Base-by-base conservation (phyloP, 768 basidiomycete species). In the Favolaschia claudopus region DNA sequence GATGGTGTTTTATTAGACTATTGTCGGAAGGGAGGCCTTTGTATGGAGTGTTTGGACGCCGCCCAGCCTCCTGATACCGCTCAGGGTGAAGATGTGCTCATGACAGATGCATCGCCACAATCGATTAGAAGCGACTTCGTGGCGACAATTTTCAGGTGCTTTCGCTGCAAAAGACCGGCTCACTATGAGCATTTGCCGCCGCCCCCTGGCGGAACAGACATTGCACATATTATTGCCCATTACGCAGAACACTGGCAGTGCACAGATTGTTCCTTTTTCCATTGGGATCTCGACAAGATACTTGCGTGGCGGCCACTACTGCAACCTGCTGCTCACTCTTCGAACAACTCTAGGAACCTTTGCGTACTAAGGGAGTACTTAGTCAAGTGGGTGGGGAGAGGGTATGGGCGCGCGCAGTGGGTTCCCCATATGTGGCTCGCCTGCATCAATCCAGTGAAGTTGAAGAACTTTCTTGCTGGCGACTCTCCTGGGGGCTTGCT, bases 291-390 rank as follows among this genome's bases (percentile, higher is more conserved):
- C 13, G 93, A 96, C 71, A 90, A 90, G 74, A 92, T 98, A 62
- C 79, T 97, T 37, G 96, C 95, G 2, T 97, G 96, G 96, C 82
- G 95, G 25, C 90, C 93, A 5, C 77, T 84, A 2, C 58, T 75
- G 24, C 74, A 65, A 27, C 67, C 75, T 7, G 46, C 64, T 8
- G 78, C 77, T 44, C 75, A 82, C 47, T 65, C 74, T 3, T 77
- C 83, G 0, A 74, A 85, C 62, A 79, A 79, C n/a, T n/a, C 70
- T 94, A 88, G 70, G 70, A 77, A 24, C 66, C 76, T 32, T 79
- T n/a, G n/a, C n/a, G n/a, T 96, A 15, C 93, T 92, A n/a, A 78
- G 96, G 39, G 93, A 96, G 72, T 98, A 98, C 70, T 85, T 98
- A 13, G 86, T 98, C 53, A 98, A 98, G 72, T 98, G 95, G 94